A percentile compares a stretch with the other conserved stretches of the same genome.
These are phyloP conservation scores for Phycomyces blakesleeanus DNA, from an alignment of 192 early-diverging fungal species.

Conservation along the genomic window DNA sequence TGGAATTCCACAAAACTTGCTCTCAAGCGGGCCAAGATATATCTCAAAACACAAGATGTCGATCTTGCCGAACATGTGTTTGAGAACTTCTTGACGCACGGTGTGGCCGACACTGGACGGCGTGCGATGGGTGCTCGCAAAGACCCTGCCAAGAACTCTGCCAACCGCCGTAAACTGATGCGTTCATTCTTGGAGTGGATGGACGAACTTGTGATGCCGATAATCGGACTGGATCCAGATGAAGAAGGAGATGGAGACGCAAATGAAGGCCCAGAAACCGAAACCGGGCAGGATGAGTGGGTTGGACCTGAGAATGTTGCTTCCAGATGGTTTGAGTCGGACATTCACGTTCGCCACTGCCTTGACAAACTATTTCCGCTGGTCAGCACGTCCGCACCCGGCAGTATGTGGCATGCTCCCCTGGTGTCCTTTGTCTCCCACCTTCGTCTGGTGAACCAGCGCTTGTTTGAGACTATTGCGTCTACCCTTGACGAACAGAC, in stretches of 20 bases:
- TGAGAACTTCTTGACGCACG: neutral
- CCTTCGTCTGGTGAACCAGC: slow-evolving; percentile 22
- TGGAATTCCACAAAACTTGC: slow-evolving; percentile 4
- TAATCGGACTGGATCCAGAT: slow-evolving; percentile 17
- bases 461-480: slow-evolving; percentile 27
- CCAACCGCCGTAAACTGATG: slow-evolving; percentile 20
- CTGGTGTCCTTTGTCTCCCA: slow-evolving; percentile 25
- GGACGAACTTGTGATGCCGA: slow-evolving; percentile 25
- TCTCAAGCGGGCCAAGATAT: slow-evolving; percentile 10
- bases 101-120: neutral
- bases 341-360: slow-evolving; percentile 29
- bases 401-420: slow-evolving; percentile 20
- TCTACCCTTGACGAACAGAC: slow-evolving; percentile 23
- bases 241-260: slow-evolving; percentile 8
- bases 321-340: slow-evolving; percentile 34
- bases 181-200: slow-evolving; percentile 25
- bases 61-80: slow-evolving; percentile 15
- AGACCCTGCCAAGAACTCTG: slow-evolving; percentile 5
- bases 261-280: too few relatives aligned
- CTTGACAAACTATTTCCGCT: slow-evolving; percentile 24
- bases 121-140: slow-evolving; percentile 8
- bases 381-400: slow-evolving; percentile 11
- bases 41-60: slow-evolving; percentile 4
- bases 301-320: slow-evolving; percentile 11
- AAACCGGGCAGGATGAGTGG: slow-evolving; percentile 10